Base-by-base conservation (phyloP, 2,329 filamentous ascomycete genomes). In the Clonostachys byssicola region DNA sequence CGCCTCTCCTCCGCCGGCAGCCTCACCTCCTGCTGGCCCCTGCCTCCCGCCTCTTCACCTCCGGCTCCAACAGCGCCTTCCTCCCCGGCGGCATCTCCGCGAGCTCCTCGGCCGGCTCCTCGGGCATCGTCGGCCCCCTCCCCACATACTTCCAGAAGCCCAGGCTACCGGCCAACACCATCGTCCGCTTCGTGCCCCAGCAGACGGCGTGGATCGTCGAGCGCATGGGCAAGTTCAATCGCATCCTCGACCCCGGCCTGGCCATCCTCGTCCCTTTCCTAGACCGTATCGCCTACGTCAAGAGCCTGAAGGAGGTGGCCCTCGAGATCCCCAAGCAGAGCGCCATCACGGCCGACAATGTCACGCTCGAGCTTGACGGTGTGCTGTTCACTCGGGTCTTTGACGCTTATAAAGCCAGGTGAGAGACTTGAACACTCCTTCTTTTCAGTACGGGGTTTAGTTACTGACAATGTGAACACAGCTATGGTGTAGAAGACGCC, bases 191-290 rank as follows among this genome's bases (percentile, higher is more conserved):
- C 70, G 94, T 99, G 40, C 94, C 94, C n/a, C 94, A 99, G 71
- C 94, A 99, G 75, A 97, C 92, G 58, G 94, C 94, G 67, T 99
- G 94, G 94, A 92, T 99, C 50, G 94, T 99, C 48, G 94, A 99
- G 80, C 92, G 94, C 63, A 99, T 99, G 94, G 94, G 94, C 60
- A 94, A 92, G 70, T 99, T 96, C 74, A 87, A 89, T 71, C 82
- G 92, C 51, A 96, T 99, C 60, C 75, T 99, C 44, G 83, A 96
- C 59, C 94, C 94, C 5, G 94, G 94, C 48, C 76, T 99, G 52
- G 92, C 94, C 18, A 79, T 99, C 52, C 72, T 99, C 56, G 78
- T 94, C 47, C 94, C 94, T 2, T 88, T 97, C 56, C 73, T 99
- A 66, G 94, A 99, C 70, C 87, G 91, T 52, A 97, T 99, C 66